phyloP scores from a whole-genome alignment of 2,329 filamentous ascomycete species.

The Aureobasidium melanogenum region DNA sequence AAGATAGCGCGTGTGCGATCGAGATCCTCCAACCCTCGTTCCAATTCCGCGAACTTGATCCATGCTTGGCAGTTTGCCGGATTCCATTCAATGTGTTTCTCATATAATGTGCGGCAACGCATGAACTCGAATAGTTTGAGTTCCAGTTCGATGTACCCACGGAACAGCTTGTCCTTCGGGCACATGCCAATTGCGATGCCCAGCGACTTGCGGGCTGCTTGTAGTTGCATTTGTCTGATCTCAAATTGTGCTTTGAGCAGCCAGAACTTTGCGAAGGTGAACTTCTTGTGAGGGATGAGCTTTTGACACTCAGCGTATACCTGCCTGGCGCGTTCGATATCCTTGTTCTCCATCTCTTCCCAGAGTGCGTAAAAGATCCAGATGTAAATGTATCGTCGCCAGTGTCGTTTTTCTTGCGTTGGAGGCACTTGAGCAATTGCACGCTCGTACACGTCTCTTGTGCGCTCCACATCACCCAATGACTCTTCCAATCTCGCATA shows the following conservation, averaged over 20 bases:
- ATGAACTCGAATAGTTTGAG: conserved; percentile 90
- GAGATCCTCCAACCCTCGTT: conserved; percentile 81
- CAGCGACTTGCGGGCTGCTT: conserved; percentile 75
- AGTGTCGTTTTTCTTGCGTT: conserved; percentile 92
- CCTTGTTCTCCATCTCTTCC: conserved; percentile 81
- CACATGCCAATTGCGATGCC: conserved; percentile 88
- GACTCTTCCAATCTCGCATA: conserved; percentile 85
- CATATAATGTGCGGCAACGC: conserved; percentile 81
- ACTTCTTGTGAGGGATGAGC: conserved; percentile 88
- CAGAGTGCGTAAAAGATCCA: conserved; percentile 97
- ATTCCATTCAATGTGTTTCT: conserved; percentile 92
- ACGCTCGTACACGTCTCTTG: conserved; percentile 88
- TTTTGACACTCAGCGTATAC: conserved; percentile 85
- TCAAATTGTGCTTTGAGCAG: conserved; percentile 89
- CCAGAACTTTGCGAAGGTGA: conserved; percentile 97
- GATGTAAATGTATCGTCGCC: conserved; percentile 93
- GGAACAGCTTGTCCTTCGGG: conserved; percentile 91
- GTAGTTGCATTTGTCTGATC: conserved; percentile 74
- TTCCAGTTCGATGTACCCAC: conserved; percentile 87
- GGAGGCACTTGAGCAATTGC: conserved; percentile 93
- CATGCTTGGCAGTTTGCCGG: conserved; percentile 83
- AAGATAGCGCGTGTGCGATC: conserved; percentile 85
- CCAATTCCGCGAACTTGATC: conserved; percentile 93
- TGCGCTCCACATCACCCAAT: conserved; percentile 69
- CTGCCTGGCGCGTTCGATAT: conserved; percentile 69